Evolutionary conservation across 108 stramenopile genomes (phyloP).

Genomic region (Asterionellopsis glacialis): DNA sequence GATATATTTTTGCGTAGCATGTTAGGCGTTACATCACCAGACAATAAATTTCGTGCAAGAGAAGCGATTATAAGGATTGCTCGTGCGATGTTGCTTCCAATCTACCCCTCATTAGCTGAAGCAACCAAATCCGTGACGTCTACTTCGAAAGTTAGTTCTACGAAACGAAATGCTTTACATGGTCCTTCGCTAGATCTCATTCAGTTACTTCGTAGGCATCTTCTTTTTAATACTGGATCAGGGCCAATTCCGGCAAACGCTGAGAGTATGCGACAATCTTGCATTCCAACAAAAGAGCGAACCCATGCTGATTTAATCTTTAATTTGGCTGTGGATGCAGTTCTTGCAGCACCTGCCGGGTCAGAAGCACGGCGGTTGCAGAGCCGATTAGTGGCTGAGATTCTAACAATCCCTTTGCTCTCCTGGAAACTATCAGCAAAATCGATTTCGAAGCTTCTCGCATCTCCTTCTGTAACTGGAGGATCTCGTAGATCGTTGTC

Average conservation of each 20-base stretch:
- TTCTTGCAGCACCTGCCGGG: background rate
- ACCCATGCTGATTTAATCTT: conserved; percentile 34
- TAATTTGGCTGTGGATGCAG: conserved; percentile 27
- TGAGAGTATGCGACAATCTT: conserved; percentile 36
- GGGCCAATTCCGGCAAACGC: conserved; percentile 50
- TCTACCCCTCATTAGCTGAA: too few relatives aligned
- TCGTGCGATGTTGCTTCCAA: too few relatives aligned
- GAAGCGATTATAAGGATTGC: too few relatives aligned
- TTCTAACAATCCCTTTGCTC: conserved; percentile 69
- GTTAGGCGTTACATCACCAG: background rate
- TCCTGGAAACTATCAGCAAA: conserved; percentile 52
- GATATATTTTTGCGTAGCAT: background rate
- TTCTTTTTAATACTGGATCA: conserved; percentile 35
- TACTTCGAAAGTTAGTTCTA: too few relatives aligned
- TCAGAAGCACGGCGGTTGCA: conserved; percentile 5
- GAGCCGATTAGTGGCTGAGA: conserved; percentile 51
- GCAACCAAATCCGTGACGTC: too few relatives aligned
- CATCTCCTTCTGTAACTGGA: background rate
- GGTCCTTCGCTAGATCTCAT: conserved; percentile 17
- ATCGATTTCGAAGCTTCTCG: conserved; percentile 18
- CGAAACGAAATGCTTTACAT: too few relatives aligned
- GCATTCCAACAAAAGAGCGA: conserved; percentile 31
- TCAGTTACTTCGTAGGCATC: conserved; percentile 28
- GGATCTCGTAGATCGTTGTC: background rate
- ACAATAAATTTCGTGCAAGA: too few relatives aligned